Percentiles rank a stretch among this genome's conserved stretches.
Conservation (phyloP, 2,329 filamentous ascomycete genomes). For the Teratosphaeria pseudoeucalypti region DNA sequence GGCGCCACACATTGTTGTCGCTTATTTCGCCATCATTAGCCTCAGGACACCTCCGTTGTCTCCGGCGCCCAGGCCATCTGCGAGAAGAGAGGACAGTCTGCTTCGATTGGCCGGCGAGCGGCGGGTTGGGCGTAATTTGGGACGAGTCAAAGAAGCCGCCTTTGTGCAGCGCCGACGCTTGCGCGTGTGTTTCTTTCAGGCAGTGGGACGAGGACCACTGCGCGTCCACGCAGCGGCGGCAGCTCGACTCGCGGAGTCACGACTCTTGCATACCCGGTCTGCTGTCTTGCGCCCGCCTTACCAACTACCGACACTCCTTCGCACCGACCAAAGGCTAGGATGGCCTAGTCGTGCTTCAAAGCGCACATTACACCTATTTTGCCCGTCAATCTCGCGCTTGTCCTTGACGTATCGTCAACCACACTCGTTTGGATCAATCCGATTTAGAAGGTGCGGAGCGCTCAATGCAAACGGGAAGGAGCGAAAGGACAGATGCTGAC, state of each 20-base stretch:
- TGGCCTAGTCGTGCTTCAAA: constrained; percentile 13
- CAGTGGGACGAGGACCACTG: not conserved
- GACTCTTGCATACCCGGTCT: not conserved
- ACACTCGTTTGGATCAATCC: constrained; percentile 39
- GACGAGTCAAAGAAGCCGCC: not conserved
- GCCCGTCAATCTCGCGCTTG: constrained; percentile 10
- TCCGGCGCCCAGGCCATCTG: not conserved
- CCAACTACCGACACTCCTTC: constrained; percentile 25
- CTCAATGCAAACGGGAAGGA: not conserved
- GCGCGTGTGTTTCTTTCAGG: not conserved
- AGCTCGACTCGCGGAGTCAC: not conserved
- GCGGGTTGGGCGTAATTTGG: not conserved
- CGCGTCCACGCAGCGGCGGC: not conserved
- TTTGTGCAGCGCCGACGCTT: not conserved
- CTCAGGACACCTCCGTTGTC: not conserved
- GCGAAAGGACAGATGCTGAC: not conserved
- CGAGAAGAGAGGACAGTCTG: not conserved
- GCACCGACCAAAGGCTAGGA: constrained; percentile 12
- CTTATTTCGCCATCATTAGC: not conserved
- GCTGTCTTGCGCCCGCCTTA: constrained; percentile 1
- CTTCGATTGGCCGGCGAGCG: not conserved
- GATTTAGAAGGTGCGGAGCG: constrained; percentile 19
- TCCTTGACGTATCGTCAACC: constrained; percentile 34
- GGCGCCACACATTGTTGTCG: not conserved
- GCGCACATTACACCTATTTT: constrained; percentile 9